phyloP scores from a whole-genome alignment of 1,284 basidiomycete species.

The Cryptococcus sp. region DNA sequence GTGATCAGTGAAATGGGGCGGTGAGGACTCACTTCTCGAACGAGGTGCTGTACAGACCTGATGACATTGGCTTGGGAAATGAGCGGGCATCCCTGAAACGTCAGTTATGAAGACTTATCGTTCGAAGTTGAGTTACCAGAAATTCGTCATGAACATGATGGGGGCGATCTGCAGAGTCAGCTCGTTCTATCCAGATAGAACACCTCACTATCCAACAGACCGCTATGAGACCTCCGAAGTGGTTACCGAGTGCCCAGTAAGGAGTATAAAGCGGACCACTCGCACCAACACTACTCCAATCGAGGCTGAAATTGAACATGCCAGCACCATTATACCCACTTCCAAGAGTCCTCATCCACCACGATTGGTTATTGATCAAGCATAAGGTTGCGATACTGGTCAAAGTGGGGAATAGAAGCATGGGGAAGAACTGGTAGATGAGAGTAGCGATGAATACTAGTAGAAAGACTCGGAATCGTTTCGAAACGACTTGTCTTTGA shows the following conservation, averaged over 20 bases:
- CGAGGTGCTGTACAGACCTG: constrained; percentile 44
- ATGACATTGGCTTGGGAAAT: constrained; percentile 41
- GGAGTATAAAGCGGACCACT: constrained; percentile 53
- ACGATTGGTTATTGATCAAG: constrained; percentile 47
- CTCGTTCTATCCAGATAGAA: no score
- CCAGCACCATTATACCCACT: constrained; percentile 54
- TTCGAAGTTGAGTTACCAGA: constrained; percentile 42
- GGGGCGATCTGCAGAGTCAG: constrained; percentile 40
- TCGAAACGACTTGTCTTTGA: constrained; percentile 35
- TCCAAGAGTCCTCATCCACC: constrained; percentile 48
- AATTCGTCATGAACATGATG: constrained; percentile 48
- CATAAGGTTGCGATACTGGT: constrained; percentile 52
- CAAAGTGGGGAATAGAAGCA: constrained; percentile 51
- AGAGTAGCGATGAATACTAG: constrained; percentile 47
- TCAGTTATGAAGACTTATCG: background rate
- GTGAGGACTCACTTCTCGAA: constrained; percentile 22
- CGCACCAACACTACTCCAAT: constrained; percentile 52
- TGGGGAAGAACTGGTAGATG: constrained; percentile 52
- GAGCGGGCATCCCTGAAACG: constrained; percentile 45
- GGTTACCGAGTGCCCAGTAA: constrained; percentile 51
- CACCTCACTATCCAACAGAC: constrained; percentile 51
- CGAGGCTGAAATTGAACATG: constrained; percentile 51
- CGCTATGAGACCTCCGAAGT: constrained; percentile 42
- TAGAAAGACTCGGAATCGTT: constrained; percentile 50
- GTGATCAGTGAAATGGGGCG: constrained; percentile 17